These are phyloP conservation scores for Rhizopogon salebrosus DNA, from an alignment of 768 basidiomycete genomes.

Conservation along the genomic window DNA sequence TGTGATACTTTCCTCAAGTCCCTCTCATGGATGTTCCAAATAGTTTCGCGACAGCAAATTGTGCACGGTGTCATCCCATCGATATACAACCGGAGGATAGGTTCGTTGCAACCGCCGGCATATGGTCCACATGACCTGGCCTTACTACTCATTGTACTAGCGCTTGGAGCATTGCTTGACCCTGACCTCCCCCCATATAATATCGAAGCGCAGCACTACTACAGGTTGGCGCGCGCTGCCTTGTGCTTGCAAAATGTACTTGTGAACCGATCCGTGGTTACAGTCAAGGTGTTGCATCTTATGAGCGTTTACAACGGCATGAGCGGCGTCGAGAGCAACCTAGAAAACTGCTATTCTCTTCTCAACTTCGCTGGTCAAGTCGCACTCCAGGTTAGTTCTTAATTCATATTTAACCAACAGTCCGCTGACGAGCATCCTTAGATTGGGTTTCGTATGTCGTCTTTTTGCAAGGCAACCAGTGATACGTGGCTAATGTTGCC, in stretches of 20 bases:
- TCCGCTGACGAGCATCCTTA: not conserved
- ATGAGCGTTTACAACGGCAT: conserved; percentile 53
- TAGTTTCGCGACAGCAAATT: conserved; percentile 41
- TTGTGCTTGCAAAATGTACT: conserved; percentile 41
- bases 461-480: not conserved
- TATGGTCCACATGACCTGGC: conserved; percentile 50
- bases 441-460: conserved; percentile 12
- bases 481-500: conserved; percentile 7
- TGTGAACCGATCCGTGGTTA: conserved; percentile 38
- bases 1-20: conserved; percentile 46
- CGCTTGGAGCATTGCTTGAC: conserved; percentile 45
- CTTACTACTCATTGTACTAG: conserved; percentile 40
- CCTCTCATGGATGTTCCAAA: conserved; percentile 46
- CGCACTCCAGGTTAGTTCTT: conserved; percentile 38
- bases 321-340: conserved; percentile 46
- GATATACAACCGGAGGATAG: conserved; percentile 29
- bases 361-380: conserved; percentile 45
- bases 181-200: conserved; percentile 41
- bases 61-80: conserved; percentile 40
- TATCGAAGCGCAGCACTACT: conserved; percentile 49
- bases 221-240: conserved; percentile 42
- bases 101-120: not conserved
- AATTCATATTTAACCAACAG: not conserved
- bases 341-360: conserved; percentile 41
- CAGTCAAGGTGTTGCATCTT: conserved; percentile 44